phyloP scores from a whole-genome alignment of 1,284 basidiomycete genomes.

The Tilletiopsis washingtonensis region DNA sequence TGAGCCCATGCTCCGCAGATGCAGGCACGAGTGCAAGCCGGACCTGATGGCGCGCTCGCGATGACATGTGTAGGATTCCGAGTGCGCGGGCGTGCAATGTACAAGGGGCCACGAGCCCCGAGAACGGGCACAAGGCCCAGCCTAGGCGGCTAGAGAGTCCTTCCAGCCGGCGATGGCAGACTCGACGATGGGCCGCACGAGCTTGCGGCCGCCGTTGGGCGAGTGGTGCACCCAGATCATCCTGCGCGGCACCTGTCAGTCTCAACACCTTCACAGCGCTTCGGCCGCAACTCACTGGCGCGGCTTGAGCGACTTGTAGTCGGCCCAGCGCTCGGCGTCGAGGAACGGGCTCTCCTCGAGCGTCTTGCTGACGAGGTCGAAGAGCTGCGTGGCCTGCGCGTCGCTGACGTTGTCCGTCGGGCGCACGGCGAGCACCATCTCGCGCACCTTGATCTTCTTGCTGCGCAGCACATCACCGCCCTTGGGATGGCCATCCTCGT shows the following conservation, averaged over 20 bases:
- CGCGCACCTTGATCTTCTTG: conserved; percentile 18
- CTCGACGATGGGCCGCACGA: conserved; percentile 36
- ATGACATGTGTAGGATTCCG: too few species aligned
- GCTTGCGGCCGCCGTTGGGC: conserved; percentile 23
- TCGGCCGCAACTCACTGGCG: conserved; percentile 8
- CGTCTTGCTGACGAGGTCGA: conserved; percentile 14
- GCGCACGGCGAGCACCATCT: conserved; percentile 28
- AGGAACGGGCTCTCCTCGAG: conserved; percentile 12
- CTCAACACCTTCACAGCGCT: too few species aligned
- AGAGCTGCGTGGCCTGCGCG: conserved; percentile 24
- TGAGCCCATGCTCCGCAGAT: too few species aligned
- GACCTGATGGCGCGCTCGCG: too few species aligned
- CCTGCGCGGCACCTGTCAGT: too few species aligned
- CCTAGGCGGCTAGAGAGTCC: too few species aligned
- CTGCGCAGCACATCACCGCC: too few species aligned
- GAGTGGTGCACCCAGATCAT: conserved; percentile 28
- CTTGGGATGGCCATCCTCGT: too few species aligned
- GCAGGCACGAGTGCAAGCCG: too few species aligned
- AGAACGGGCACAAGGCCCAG: too few species aligned
- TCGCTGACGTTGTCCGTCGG: conserved; percentile 18
- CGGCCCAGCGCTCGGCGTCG: conserved; percentile 9
- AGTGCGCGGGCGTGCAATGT: too few species aligned
- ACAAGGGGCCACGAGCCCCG: too few species aligned
- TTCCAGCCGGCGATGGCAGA: conserved; percentile 27
- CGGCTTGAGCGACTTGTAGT: background rate